Evolutionary conservation across 2,329 filamentous ascomycete genomes (phyloP).

Genomic region (Curvularia spicifera): DNA sequence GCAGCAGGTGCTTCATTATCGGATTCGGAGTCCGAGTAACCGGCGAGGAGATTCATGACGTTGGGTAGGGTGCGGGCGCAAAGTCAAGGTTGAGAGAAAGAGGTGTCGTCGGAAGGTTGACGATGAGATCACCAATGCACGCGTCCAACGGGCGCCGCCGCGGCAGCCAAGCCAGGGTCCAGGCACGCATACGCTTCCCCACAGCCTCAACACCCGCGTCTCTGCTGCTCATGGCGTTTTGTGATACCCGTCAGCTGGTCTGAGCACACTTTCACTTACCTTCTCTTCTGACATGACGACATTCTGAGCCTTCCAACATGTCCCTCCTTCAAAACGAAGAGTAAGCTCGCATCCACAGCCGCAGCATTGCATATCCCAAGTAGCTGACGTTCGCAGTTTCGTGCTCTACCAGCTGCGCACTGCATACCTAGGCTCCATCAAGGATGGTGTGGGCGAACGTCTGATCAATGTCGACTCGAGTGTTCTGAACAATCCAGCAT

Average conservation of each 20-base stretch:
- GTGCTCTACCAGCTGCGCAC: slow-evolving; percentile 83
- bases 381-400: slow-evolving; percentile 61
- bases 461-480: slow-evolving; percentile 81
- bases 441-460: slow-evolving; percentile 83
- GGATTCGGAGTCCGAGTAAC: slow-evolving; percentile 81
- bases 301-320: slow-evolving; percentile 38
- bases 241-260: slow-evolving; percentile 43
- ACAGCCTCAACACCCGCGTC: slow-evolving; percentile 11
- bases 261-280: slow-evolving; percentile 22
- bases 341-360: slow-evolving; percentile 35
- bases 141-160: slow-evolving; percentile 24
- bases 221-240: slow-evolving; percentile 14
- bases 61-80: slow-evolving; percentile 4
- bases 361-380: slow-evolving; percentile 10
- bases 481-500: slow-evolving; percentile 79
- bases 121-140: slow-evolving; percentile 23
- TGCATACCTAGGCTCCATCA: slow-evolving; percentile 78
- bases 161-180: slow-evolving; percentile 32
- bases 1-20: slow-evolving; percentile 61
- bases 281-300: slow-evolving; percentile 27
- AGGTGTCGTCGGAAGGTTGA: slow-evolving; percentile 13
- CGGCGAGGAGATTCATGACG: slow-evolving; percentile 73
- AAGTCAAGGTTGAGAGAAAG: background rate
- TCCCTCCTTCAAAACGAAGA: slow-evolving; percentile 56
- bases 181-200: slow-evolving; percentile 19